phyloP scores from a whole-genome alignment of 208 protist genomes.

The Leptomonas pyrrhocoris region DNA sequence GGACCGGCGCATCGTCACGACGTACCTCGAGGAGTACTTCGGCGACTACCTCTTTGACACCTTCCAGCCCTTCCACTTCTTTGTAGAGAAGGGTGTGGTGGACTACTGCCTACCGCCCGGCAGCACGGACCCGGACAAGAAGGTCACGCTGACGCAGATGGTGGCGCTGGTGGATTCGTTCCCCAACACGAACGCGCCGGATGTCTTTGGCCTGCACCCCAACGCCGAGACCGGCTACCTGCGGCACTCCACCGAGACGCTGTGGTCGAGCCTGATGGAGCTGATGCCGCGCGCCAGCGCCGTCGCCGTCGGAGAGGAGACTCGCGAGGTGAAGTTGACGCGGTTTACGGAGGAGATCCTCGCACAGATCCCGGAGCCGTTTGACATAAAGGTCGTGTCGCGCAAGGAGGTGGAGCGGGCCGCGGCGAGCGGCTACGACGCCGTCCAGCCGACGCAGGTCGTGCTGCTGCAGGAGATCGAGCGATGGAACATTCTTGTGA shows the following conservation, averaged over 20 bases:
- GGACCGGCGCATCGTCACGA: conserved; percentile 98
- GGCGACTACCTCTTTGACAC: conserved; percentile 99
- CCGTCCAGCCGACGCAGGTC: conserved; percentile 93
- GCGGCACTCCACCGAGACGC: conserved; percentile 90
- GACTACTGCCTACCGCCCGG: conserved; percentile 93
- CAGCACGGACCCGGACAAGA: conserved; percentile 68
- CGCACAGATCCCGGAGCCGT: conserved; percentile 89
- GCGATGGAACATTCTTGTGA: conserved; percentile 96
- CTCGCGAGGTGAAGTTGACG: conserved; percentile 88
- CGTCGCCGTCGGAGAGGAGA: conserved; percentile 56
- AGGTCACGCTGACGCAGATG: conserved; percentile 87
- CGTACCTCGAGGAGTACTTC: conserved; percentile 99
- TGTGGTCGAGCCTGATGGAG: conserved; percentile 96
- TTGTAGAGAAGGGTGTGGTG: conserved; percentile 71
- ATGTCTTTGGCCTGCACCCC: conserved; percentile 98
- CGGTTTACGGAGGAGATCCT: conserved; percentile 91
- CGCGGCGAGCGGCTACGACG: conserved; percentile 61
- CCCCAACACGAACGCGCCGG: conserved; percentile 94
- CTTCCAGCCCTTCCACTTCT: conserved; percentile 99
- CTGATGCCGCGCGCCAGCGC: conserved; percentile 94
- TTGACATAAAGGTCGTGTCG: conserved; percentile 90
- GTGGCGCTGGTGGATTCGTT: conserved; percentile 92
- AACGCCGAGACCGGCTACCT: conserved; percentile 99
- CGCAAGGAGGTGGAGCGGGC: conserved; percentile 75
- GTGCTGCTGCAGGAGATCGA: conserved; percentile 99